Conservation (phyloP, 768 basidiomycete genomes). For the Melanogaster broomeanus region DNA sequence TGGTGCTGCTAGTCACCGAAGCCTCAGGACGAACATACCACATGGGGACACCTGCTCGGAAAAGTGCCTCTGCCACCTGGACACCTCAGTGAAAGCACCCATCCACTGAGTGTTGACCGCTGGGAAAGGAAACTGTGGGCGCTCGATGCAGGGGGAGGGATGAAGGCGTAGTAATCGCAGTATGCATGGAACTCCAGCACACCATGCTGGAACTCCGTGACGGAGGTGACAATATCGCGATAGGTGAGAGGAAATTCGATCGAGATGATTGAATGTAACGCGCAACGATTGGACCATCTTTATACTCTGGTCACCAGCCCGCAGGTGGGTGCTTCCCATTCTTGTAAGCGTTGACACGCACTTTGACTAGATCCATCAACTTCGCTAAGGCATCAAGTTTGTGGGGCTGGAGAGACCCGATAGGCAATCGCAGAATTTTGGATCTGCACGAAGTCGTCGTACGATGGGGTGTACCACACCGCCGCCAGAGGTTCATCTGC, state of each 20-base stretch:
- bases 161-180: not conserved
- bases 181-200: not conserved
- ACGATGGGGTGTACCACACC: slow-evolving; percentile 1
- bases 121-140: not conserved
- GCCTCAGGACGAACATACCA: not conserved
- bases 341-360: no score
- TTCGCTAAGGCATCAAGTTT: slow-evolving; percentile 1
- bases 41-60: no score
- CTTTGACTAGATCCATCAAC: not conserved
- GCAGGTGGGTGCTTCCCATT: no score
- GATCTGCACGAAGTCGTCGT: not conserved
- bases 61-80: not conserved
- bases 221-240: not conserved
- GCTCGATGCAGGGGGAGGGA: not conserved
- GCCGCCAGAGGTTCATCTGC: not conserved
- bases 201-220: not conserved
- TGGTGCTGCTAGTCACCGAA: not conserved
- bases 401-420: not conserved
- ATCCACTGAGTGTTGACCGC: not conserved
- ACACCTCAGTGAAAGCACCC: slow-evolving; percentile 1
- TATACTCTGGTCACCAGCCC: no score
- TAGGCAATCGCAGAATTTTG: not conserved
- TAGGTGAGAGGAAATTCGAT: not conserved
- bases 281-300: no score
- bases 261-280: no score